Conservation (phyloP, 305 asterid species). For the Solanum chacoense region DNA sequence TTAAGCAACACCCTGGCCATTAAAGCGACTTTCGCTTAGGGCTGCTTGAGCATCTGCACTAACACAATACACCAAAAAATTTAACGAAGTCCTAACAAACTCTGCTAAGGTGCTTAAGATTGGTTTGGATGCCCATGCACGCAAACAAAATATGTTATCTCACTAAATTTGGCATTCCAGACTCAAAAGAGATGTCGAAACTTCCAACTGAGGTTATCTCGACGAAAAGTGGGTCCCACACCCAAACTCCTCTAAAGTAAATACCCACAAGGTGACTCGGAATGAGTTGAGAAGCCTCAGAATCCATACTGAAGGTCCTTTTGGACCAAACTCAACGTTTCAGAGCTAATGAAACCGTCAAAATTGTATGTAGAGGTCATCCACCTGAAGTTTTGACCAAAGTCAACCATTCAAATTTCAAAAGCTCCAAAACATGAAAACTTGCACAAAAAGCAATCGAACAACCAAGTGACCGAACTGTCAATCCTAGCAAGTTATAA, state of each 20-base stretch:
- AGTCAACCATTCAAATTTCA: background rate
- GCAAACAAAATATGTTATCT: background rate
- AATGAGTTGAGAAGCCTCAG: background rate
- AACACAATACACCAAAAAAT: background rate
- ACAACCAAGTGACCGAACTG: background rate
- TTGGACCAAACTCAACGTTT: background rate
- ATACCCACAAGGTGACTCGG: rapidly evolving
- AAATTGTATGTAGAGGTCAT: background rate
- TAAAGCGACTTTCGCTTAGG: background rate
- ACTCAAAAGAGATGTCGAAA: background rate
- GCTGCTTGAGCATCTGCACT: background rate
- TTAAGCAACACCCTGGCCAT: background rate
- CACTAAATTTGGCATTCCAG: background rate
- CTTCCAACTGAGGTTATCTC: background rate
- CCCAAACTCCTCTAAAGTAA: background rate
- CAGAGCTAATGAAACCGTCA: no score
- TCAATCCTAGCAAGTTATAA: background rate
- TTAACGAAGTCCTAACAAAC: background rate
- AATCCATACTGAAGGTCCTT: background rate
- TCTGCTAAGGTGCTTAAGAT: background rate
- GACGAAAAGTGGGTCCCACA: background rate
- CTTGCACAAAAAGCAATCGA: background rate
- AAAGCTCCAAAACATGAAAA: background rate
- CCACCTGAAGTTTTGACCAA: background rate
- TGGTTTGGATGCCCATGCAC: background rate